These are phyloP conservation scores for Pleurotus citrinopileatus DNA, from an alignment of 768 basidiomycete genomes.

Conservation along the genomic window DNA sequence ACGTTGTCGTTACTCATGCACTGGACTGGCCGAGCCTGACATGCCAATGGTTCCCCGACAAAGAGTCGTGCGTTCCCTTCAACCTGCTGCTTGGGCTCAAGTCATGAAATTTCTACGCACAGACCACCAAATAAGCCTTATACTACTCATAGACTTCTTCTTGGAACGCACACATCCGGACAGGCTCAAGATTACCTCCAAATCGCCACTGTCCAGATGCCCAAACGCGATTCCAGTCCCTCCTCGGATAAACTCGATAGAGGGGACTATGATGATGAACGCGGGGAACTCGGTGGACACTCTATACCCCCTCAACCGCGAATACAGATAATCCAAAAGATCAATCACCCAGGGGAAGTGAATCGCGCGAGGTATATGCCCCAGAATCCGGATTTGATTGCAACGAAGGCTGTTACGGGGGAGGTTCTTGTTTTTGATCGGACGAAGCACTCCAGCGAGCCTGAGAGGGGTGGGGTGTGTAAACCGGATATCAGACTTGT, in stretches of 20 bases:
- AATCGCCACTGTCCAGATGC: constrained; percentile 92
- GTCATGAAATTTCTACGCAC: background rate
- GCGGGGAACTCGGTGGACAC: constrained; percentile 93
- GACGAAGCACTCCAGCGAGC: constrained; percentile 94
- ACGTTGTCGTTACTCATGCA: constrained; percentile 95
- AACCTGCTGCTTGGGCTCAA: background rate
- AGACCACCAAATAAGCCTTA: constrained; percentile 93
- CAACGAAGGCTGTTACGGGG: constrained; percentile 89
- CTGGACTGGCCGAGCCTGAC: constrained; percentile 98
- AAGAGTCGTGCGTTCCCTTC: constrained; percentile 67
- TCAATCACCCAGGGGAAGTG: constrained; percentile 94
- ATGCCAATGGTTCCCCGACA: constrained; percentile 99
- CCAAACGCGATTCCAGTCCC: constrained; percentile 69
- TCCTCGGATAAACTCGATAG: constrained; percentile 78
- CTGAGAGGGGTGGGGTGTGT: constrained; percentile 79
- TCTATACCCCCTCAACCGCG: constrained; percentile 81
- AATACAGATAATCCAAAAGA: constrained; percentile 87
- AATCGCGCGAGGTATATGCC: constrained; percentile 99
- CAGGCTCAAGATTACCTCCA: constrained; percentile 93
- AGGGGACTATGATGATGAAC: constrained; percentile 85
- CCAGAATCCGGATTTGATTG: constrained; percentile 95
- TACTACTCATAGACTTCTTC: constrained; percentile 88
- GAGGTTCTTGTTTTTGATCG: constrained; percentile 95
- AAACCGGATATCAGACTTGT: constrained; percentile 89
- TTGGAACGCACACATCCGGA: constrained; percentile 96